Evolutionary conservation across 257 asterid species (phyloP).

Genomic region (Gentiana dahurica): DNA sequence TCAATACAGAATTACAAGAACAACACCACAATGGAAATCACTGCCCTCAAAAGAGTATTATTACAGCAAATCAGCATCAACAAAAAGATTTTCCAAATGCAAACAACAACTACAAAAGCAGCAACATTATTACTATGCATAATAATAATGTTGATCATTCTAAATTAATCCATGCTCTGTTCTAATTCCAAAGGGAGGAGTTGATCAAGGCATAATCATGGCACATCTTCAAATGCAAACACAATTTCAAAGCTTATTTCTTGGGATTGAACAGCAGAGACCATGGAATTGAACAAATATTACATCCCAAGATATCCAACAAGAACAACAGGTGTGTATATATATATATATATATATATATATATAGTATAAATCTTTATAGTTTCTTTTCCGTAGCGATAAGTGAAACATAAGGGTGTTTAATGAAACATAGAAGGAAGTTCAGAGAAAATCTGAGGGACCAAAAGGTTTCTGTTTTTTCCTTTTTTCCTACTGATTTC

Average conservation of each 20-base stretch:
- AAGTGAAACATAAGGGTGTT: no score
- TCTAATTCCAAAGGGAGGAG: constrained; percentile 12
- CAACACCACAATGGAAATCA: constrained; percentile 12
- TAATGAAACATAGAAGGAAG: no score
- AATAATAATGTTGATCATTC: no score
- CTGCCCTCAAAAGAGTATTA: constrained; percentile 17
- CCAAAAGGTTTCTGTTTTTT: no score
- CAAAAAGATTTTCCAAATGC: constrained; percentile 20
- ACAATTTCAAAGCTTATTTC: constrained; percentile 21
- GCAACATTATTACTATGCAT: background rate
- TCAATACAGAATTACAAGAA: no score
- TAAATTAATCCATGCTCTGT: constrained; percentile 14
- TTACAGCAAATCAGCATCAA: constrained; percentile 10
- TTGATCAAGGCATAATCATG: constrained; percentile 18
- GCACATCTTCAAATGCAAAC: constrained; percentile 25
- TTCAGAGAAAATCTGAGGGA: no score
- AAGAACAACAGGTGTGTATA: no score
- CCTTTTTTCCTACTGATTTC: no score
- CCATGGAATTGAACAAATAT: constrained; percentile 14
- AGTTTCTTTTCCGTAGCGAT: no score
- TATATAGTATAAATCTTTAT: no score
- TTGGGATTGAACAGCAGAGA: constrained; percentile 25
- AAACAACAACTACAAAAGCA: constrained; percentile 20
- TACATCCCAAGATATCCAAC: constrained; percentile 15
- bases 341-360: no score